phyloP scores from a whole-genome alignment of 371 early-diverging fungal genomes.

The Mortierella sp. region DNA sequence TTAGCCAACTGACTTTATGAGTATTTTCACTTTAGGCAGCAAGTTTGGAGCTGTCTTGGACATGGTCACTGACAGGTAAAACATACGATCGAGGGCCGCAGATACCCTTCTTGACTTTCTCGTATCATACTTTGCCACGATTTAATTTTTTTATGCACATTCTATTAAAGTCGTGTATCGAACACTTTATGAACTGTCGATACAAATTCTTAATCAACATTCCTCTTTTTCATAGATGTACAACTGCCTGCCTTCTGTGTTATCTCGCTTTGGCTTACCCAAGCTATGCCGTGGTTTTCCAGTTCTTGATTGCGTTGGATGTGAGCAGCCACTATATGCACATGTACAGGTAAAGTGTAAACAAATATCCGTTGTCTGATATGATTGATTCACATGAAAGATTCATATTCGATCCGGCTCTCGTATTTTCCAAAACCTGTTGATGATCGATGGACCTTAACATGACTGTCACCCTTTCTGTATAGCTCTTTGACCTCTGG shows the following conservation, averaged over 20 bases:
- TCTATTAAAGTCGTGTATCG: background rate
- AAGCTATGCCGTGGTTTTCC: constrained; percentile 81
- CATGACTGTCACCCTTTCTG: background rate
- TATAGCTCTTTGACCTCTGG: constrained; percentile 88
- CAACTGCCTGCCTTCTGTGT: constrained; percentile 92
- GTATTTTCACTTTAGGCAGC: constrained; percentile 71
- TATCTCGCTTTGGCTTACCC: constrained; percentile 83
- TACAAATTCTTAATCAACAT: background rate
- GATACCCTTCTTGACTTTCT: background rate
- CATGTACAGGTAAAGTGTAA: constrained; percentile 84
- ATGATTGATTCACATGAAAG: constrained; percentile 24
- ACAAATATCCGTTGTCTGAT: background rate
- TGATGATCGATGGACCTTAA: background rate
- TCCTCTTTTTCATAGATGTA: constrained; percentile 65
- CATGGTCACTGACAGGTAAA: constrained; percentile 96
- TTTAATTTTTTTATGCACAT: background rate
- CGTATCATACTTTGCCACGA: background rate
- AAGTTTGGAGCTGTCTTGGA: constrained; percentile 97
- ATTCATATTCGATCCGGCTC: background rate
- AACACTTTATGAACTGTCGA: no score
- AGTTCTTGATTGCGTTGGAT: constrained; percentile 91
- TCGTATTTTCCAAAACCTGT: background rate
- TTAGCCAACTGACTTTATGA: background rate
- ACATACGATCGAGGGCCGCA: background rate
- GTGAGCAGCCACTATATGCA: constrained; percentile 98